A percentile compares a stretch with the other conserved stretches of the same genome.
Conservation (phyloP, 345 rosid genomes). For the Eucalyptus tenuipes region DNA sequence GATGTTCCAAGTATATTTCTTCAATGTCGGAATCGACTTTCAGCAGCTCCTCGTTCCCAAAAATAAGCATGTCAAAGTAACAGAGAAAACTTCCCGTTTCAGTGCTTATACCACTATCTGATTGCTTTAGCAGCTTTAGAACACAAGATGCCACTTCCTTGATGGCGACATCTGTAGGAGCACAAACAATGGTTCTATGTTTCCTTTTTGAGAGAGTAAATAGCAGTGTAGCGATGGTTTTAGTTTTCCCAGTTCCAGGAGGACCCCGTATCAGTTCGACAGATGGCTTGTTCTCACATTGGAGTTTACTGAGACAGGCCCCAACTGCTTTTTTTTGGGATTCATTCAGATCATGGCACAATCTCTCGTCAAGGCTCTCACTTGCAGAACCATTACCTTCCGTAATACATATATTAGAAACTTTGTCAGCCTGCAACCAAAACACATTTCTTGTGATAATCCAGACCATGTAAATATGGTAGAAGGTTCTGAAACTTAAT, state of each 20-base stretch:
- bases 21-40: slow-evolving; percentile 6
- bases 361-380: neutral
- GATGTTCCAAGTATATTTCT: slow-evolving; percentile 27
- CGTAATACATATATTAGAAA: neutral
- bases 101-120: neutral
- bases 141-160: slow-evolving; percentile 31
- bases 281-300: slow-evolving; percentile 7
- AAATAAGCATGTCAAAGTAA: slow-evolving; percentile 19
- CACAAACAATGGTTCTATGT: slow-evolving; percentile 22
- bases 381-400: neutral
- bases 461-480: neutral
- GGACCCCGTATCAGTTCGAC: slow-evolving; percentile 46
- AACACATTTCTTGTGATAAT: neutral
- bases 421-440: slow-evolving; percentile 9
- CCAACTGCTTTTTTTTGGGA: slow-evolving; percentile 15
- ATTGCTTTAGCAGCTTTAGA: slow-evolving; percentile 14
- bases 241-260: slow-evolving; percentile 52
- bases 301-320: slow-evolving; percentile 2
- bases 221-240: slow-evolving; percentile 14
- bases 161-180: slow-evolving; percentile 45
- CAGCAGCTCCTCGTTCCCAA: slow-evolving; percentile 27
- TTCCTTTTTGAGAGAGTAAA: slow-evolving; percentile 13
- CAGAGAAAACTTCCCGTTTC: neutral
- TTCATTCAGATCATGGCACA: slow-evolving; percentile 5
- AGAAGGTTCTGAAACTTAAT: neutral